Conservation (phyloP, 2,329 filamentous ascomycete species). For the Aureobasidium sp. region DNA sequence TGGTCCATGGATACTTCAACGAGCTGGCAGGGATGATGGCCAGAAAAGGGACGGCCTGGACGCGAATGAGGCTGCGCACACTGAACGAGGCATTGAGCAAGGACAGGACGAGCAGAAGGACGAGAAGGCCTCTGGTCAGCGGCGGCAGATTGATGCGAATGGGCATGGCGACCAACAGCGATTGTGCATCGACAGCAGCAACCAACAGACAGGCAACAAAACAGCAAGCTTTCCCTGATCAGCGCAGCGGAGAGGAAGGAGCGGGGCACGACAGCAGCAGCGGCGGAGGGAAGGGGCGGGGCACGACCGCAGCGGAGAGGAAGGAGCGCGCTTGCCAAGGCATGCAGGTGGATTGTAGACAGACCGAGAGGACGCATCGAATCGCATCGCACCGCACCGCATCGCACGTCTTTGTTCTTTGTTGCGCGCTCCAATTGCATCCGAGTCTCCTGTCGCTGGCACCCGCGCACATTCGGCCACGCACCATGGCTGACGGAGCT, state of each 20-base stretch:
- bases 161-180: slow-evolving; percentile 48
- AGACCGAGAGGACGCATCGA: too few species aligned
- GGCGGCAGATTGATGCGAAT: slow-evolving; percentile 87
- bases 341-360: too few species aligned
- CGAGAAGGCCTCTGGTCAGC: slow-evolving; percentile 75
- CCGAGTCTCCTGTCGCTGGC: background rate
- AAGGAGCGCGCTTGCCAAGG: too few species aligned
- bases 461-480: background rate
- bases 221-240: background rate
- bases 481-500: slow-evolving; percentile 31
- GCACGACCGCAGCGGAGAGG: background rate
- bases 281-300: background rate
- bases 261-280: background rate
- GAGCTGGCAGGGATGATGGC: slow-evolving; percentile 78
- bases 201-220: too few species aligned
- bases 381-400: slow-evolving; percentile 1
- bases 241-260: background rate
- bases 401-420: background rate
- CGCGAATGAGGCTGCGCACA: slow-evolving; percentile 28
- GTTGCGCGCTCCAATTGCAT: slow-evolving; percentile 3
- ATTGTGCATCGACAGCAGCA: background rate
- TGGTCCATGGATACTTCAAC: slow-evolving; percentile 87
- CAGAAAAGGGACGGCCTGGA: slow-evolving; percentile 57
- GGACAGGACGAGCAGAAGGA: slow-evolving; percentile 68
- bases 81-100: slow-evolving; percentile 64